phyloP scores from a whole-genome alignment of 2,329 filamentous ascomycete species.

The Claviceps africana region DNA sequence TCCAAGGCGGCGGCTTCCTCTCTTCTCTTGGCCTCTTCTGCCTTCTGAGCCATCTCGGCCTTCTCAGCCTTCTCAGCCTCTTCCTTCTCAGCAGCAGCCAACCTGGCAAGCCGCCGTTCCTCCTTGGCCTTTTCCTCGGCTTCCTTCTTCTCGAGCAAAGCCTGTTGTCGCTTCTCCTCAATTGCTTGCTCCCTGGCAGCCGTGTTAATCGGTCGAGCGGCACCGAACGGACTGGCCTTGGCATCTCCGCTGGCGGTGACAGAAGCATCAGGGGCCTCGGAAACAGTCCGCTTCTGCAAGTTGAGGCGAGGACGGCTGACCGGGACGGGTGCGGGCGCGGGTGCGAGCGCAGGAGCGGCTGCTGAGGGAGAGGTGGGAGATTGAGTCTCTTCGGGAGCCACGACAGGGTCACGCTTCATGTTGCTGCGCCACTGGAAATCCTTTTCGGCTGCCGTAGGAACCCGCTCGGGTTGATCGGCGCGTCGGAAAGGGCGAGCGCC shows the following conservation, averaged over 20 bases:
- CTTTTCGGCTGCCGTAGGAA: slow-evolving; percentile 75
- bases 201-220: slow-evolving; percentile 86
- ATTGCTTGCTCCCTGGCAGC: slow-evolving; percentile 77
- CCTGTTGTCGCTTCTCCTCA: slow-evolving; percentile 70
- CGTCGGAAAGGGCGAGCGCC: slow-evolving; percentile 68
- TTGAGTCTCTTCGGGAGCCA: slow-evolving; percentile 55
- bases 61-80: slow-evolving; percentile 20
- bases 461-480: slow-evolving; percentile 54
- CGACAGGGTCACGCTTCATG: slow-evolving; percentile 71
- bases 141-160: slow-evolving; percentile 70
- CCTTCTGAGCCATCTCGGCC: slow-evolving; percentile 16
- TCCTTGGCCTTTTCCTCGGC: slow-evolving; percentile 76
- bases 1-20: slow-evolving; percentile 19
- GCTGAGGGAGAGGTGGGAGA: slow-evolving; percentile 45
- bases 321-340: too few species aligned
- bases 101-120: slow-evolving; percentile 49
- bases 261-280: slow-evolving; percentile 46
- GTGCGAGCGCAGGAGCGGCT: slow-evolving; percentile 33
- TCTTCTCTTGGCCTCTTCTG: slow-evolving; percentile 19
- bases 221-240: slow-evolving; percentile 88
- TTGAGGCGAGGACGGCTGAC: slow-evolving; percentile 68
- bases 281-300: slow-evolving; percentile 79
- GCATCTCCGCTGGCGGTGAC: slow-evolving; percentile 45
- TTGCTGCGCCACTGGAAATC: slow-evolving; percentile 85
- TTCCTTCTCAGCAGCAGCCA: slow-evolving; percentile 37